A percentile compares a stretch with the other conserved stretches of the same genome.
Conservation (phyloP, 345 rosid species). For the Passiflora organensis region DNA sequence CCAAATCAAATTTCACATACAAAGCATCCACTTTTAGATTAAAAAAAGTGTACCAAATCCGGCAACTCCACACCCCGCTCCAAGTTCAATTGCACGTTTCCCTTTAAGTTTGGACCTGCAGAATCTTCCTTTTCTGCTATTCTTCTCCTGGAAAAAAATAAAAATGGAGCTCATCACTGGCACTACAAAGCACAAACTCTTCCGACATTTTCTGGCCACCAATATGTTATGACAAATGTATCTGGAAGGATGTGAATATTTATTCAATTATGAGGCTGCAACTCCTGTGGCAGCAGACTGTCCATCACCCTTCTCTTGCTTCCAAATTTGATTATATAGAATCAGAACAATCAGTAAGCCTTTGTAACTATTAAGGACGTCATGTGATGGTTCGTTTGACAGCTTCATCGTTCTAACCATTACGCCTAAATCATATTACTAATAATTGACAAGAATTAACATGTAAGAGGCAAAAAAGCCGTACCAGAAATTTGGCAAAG, state of each 20-base stretch:
- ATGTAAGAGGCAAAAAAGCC: constrained; percentile 1
- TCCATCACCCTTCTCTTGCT: no score
- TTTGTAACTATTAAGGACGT: no score
- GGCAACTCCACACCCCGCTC: constrained; percentile 96
- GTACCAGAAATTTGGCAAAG: constrained; percentile 80
- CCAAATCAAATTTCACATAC: background rate
- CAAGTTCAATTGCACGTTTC: constrained; percentile 83
- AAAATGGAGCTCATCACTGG: background rate
- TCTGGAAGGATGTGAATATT: no score
- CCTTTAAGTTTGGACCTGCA: constrained; percentile 80
- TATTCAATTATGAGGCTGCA: no score
- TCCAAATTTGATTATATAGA: no score
- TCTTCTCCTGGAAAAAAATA: constrained; percentile 56
- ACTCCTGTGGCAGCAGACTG: no score
- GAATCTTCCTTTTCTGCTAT: constrained; percentile 83
- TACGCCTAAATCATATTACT: no score
- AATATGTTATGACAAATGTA: background rate
- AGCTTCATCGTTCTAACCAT: no score
- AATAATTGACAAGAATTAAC: background rate
- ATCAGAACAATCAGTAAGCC: no score
- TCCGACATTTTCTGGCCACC: no score
- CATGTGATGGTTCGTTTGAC: no score
- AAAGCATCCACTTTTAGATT: constrained; percentile 1
- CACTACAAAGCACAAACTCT: no score
- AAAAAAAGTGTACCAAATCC: constrained; percentile 73